Evolutionary conservation across 306 rosid species (phyloP).

Genomic region (Fagus crenata): DNA sequence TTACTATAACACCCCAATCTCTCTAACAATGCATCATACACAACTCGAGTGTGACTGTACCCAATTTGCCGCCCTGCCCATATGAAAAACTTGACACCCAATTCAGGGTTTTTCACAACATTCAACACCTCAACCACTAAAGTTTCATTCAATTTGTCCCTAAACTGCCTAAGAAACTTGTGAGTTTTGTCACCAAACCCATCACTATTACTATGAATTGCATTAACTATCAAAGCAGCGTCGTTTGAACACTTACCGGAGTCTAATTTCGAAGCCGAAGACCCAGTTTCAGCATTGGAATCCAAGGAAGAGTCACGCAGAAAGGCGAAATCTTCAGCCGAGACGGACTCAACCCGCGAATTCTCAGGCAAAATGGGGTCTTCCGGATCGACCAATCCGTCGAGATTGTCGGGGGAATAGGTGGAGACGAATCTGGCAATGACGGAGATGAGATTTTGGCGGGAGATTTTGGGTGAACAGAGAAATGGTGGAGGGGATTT

Average conservation of each 20-base stretch:
- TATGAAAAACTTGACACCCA: slow-evolving; percentile 63
- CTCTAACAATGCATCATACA: slow-evolving; percentile 55
- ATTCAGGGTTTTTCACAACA: slow-evolving; percentile 36
- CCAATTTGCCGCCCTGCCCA: slow-evolving; percentile 90
- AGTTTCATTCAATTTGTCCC: slow-evolving; percentile 46
- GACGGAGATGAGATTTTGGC: slow-evolving; percentile 11
- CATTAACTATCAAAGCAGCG: slow-evolving; percentile 42
- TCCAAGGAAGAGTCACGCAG: slow-evolving; percentile 49
- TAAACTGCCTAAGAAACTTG: slow-evolving; percentile 57
- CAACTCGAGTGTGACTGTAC: slow-evolving; percentile 48
- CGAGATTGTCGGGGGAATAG: slow-evolving; percentile 44
- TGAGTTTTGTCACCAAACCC: slow-evolving; percentile 48
- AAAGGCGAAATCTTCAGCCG: slow-evolving; percentile 49
- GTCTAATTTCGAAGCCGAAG: slow-evolving; percentile 21
- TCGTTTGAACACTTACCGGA: slow-evolving; percentile 36
- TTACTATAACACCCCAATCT: slow-evolving; percentile 29
- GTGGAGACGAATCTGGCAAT: slow-evolving; percentile 25
- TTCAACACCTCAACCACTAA: slow-evolving; percentile 59
- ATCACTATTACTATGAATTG: slow-evolving; percentile 35
- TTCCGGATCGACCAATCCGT: slow-evolving; percentile 49
- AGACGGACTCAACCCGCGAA: slow-evolving; percentile 30
- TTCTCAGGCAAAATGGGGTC: slow-evolving; percentile 25
- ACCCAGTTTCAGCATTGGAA: slow-evolving; percentile 30
- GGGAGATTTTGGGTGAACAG: slow-evolving; percentile 3
- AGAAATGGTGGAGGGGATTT: neutral